phyloP scores from a whole-genome alignment of 2,329 filamentous ascomycete genomes.

The Penicillium sp. region DNA sequence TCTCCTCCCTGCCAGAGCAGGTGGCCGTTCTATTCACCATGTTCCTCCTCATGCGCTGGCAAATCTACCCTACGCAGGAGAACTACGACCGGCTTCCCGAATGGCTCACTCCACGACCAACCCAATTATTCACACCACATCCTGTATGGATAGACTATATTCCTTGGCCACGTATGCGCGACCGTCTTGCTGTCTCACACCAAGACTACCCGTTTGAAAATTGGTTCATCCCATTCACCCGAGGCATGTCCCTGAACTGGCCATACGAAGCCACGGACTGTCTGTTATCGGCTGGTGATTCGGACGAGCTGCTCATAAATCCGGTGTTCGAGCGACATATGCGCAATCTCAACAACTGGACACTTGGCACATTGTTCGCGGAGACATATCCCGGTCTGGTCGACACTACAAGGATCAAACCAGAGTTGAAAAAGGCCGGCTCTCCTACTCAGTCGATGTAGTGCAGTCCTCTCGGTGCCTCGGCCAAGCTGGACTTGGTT shows the following conservation, averaged over 20 bases:
- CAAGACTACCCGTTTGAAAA: conserved; percentile 68
- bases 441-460: neutral
- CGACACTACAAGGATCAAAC: conserved; percentile 40
- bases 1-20: conserved; percentile 76
- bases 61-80: conserved; percentile 73
- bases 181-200: conserved; percentile 59
- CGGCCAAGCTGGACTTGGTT: conserved; percentile 1
- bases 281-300: conserved; percentile 55
- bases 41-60: conserved; percentile 85
- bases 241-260: conserved; percentile 77
- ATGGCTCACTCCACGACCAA: conserved; percentile 67
- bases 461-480: neutral
- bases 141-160: conserved; percentile 81
- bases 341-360: conserved; percentile 76
- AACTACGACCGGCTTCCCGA: conserved; percentile 76
- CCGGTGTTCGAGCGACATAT: conserved; percentile 84
- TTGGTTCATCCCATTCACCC: conserved; percentile 81
- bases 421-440: conserved; percentile 2
- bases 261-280: conserved; percentile 73
- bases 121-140: conserved; percentile 68
- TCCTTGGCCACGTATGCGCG: conserved; percentile 76
- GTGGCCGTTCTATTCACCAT: conserved; percentile 81
- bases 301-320: conserved; percentile 73
- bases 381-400: conserved; percentile 62
- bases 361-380: conserved; percentile 68